Base-by-base conservation (phyloP, 192 early-diverging fungal species). In the Entomortierella beljakovae region DNA sequence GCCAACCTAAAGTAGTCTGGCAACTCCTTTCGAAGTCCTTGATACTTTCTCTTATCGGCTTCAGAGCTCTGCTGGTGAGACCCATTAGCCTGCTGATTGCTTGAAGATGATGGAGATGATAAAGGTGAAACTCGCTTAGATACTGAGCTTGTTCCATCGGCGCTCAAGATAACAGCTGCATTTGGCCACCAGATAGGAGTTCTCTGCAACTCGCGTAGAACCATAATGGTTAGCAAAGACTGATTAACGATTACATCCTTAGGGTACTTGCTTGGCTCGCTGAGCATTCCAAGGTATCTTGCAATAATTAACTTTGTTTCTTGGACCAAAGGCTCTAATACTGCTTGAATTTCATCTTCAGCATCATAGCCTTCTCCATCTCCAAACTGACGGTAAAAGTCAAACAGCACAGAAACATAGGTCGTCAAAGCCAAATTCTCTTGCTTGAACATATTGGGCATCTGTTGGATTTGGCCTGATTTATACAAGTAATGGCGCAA, bases 371-470 rank as follows among this genome's bases (percentile, higher is more conserved):
- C 80, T n/a, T 81, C 84, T 15, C 68, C 76, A 38, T 85, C 84
- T 57, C 84, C 82, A 62, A 86, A 71, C 60, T 89, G 90, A 23
- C 87, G 80, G 72, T 87, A 87, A 25, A 85, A 67, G 63, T 92
- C 92, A 71, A 92, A 89, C 63, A 98, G 82, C 31, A 95, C 93
- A 61, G 79, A 87, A 42, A 86, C 84, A 70, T 89, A 80, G 64
- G 92, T 84, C 69, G 90, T 82, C 51, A 89, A 87, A 70, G 86
- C 89, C 57, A 84, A 76, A 6, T 95, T 96, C 85, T 98, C 97
- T 73, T 97, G 96, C 75, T 95, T 97, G 50, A 96, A 88, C 69
- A 98, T 82, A 65, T 96, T 96, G 32, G 97, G 97, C 84, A 97
- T 82, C 58, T 96, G 93, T 25, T 94, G 89, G 83, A 97, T 94